phyloP scores from a whole-genome alignment of 495 filamentous ascomycete genomes.

The Tuber indicum region DNA sequence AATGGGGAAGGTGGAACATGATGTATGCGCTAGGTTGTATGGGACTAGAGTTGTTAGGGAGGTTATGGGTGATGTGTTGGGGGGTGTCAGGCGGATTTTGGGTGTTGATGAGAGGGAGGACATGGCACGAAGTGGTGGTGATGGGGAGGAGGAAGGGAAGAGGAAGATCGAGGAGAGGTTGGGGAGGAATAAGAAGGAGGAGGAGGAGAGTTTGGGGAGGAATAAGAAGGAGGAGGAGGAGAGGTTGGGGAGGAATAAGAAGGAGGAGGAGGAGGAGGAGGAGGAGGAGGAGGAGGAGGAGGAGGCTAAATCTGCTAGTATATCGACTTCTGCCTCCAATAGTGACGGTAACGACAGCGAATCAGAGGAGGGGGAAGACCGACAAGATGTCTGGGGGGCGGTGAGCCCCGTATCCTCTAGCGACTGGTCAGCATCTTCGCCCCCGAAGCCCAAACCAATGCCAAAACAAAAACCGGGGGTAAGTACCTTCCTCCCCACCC shows the following conservation, averaged over 20 bases:
- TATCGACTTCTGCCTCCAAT: slow-evolving; percentile 18
- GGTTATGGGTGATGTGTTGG: slow-evolving; percentile 56
- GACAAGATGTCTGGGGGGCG: slow-evolving; percentile 17
- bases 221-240: slow-evolving; percentile 5
- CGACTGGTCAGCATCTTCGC: slow-evolving; percentile 43
- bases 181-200: slow-evolving; percentile 20
- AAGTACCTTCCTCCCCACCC: slow-evolving; percentile 75
- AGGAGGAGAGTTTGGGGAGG: slow-evolving; percentile 32
- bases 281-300: slow-evolving; percentile 19
- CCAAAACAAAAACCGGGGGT: slow-evolving; percentile 42
- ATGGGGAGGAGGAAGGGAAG: slow-evolving; percentile 33
- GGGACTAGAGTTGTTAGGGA: slow-evolving; percentile 69
- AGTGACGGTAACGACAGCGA: slow-evolving; percentile 29
- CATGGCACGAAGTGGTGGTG: slow-evolving; percentile 38
- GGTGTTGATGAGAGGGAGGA: slow-evolving; percentile 51
- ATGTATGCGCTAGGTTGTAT: slow-evolving; percentile 75
- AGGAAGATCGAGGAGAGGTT: slow-evolving; percentile 19
- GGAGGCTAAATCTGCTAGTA: slow-evolving; percentile 14
- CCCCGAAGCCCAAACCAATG: slow-evolving; percentile 19
- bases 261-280: too few species aligned
- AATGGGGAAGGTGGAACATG: slow-evolving; percentile 49
- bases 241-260: slow-evolving; percentile 29
- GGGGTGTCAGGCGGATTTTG: slow-evolving; percentile 56
- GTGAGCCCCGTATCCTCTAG: slow-evolving; percentile 42
- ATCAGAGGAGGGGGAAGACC: slow-evolving; percentile 41